Evolutionary conservation across 1,284 basidiomycete genomes (phyloP), one percentile per base, ranked within the genome.

Genomic region (Ganoderma meredithae): DNA sequence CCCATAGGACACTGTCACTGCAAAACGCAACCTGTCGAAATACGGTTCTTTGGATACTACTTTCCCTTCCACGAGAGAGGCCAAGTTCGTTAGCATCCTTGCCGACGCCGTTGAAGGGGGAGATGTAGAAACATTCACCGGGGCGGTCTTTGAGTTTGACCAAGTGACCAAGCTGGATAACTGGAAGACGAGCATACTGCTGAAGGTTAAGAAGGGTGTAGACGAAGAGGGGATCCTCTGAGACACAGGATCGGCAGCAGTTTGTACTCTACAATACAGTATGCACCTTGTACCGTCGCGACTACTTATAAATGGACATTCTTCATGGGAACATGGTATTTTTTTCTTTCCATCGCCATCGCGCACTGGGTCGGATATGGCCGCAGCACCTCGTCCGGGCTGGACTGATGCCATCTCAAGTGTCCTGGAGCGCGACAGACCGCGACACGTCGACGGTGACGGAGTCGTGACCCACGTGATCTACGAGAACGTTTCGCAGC

Each of bases 101-200:
- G 86, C 92, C 40, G 92, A 96, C 36, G 89, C 95, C 1, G 86
- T 95, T 55, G 94, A 96, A 70, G 85, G 85, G 41, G 93, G 91
- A 5, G 95, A 98, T 76, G 79, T 85, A 27, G 93, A 96, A 75
- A 82, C 84, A 15, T 98, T 93, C 79, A 95, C 94, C 7, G 89
- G 81, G n/a, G 89, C 88, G 19, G 90, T 96, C 22, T 88, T 88
- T 61, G 94, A 95, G 77, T 98, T 90, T 78, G 95, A 97, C 79
- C 90, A 95, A 76, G 88, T 97, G 69, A 93, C 89, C 53, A 95
- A 95, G 81, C 81, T 98, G 76, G 96, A 98, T 80, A 94, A 93
- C 81, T 98, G 95, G 95, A 98, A 98, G 87, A 98, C 96, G 47
- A 85, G 81, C 43, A 91, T 98, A 63, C 79, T 99, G 74, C 83